These are phyloP conservation scores for Wickerhamomyces rabaulensis DNA, from an alignment of 805 yeast species.

Conservation along the genomic window DNA sequence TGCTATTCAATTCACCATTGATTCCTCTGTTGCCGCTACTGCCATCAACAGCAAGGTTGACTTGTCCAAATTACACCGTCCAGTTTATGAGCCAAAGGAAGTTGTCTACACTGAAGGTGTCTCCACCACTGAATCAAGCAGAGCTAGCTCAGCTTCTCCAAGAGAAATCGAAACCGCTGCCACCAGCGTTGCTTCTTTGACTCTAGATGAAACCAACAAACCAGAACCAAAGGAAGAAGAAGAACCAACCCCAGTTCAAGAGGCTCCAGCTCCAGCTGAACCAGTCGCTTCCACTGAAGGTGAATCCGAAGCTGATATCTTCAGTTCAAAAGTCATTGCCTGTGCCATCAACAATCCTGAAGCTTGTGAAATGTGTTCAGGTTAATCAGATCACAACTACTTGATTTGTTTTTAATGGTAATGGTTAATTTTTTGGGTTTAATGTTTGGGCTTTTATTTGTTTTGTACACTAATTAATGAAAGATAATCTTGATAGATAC, in stretches of 20 bases:
- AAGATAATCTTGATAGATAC: not conserved
- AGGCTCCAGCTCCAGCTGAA: conserved; percentile 16
- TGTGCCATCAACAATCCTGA: conserved; percentile 97
- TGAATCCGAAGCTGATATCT: conserved; percentile 69
- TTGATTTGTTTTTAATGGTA: conserved; percentile 2
- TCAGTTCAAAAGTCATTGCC: conserved; percentile 88
- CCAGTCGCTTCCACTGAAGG: conserved; percentile 27
- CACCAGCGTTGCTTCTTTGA: conserved; percentile 34
- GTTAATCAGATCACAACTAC: conserved; percentile 37
- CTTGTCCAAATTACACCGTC: conserved; percentile 31
- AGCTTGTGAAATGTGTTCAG: conserved; percentile 98
- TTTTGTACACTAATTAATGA: not conserved
- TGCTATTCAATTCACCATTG: conserved; percentile 86
- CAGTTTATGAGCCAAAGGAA: conserved; percentile 28
- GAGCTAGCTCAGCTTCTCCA: conserved; percentile 26
- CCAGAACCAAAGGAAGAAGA: conserved; percentile 17
- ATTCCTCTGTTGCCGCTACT: conserved; percentile 92
- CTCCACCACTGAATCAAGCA: conserved; percentile 12
- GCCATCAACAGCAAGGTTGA: conserved; percentile 54
- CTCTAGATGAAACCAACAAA: conserved; percentile 32
- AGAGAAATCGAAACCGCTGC: conserved; percentile 30
- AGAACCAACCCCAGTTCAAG: conserved; percentile 24
- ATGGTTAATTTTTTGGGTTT: not conserved
- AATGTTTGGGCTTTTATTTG: conserved; percentile 7
- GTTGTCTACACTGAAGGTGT: conserved; percentile 9